Base-by-base conservation (phyloP, 345 rosid species). In the Sonneratia alba region DNA sequence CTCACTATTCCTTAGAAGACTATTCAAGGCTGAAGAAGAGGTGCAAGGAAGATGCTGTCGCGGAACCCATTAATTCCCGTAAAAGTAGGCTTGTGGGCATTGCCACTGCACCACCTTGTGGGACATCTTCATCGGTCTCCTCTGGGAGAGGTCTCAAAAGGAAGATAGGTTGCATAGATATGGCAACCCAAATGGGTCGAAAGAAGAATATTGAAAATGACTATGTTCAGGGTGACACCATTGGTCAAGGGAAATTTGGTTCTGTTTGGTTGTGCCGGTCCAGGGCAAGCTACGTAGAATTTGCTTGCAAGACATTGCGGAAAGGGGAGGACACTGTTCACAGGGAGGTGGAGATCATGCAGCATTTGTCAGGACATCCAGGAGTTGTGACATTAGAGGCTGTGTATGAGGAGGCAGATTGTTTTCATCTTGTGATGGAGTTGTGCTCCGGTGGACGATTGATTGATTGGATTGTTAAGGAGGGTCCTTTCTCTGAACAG, bases 261-360 rank as follows among this genome's bases (percentile, higher is more conserved):
- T 91, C 98, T 0, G 96, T 91, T 67, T 82, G 95, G 87, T 71
- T 85, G 71, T 90, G 93, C 77, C 83, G 73, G 73, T 90, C 93
- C 43, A 88, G 66, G 82, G 74, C 71, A 22, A 82, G 72, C 67
- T 91, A 93, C 69, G 85, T 68, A 6, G 86, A 88, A 43, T 86
- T 86, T 82, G 98, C 98, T 6, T 85, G 97, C 73, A 94, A 94
- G 79, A 91, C 91, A 64, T 76, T 94, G 79, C 85, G 68, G 27
- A 94, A 90, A 79, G 97, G 93, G 49, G 96, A 91, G 86, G 96
- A 91, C 84, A 84, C 87, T 0, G 96, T 94, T 78, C 97, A 94
- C 34, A 76, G 87, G 75, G 98, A 94, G 81, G 92, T 94, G 77
- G 98, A 94, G 89, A 94, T 91, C 61, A 94, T 94, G 98, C 98